Evolutionary conservation across 129 eudicot species (phyloP).

Genomic region (Oenanthe sinensis): DNA sequence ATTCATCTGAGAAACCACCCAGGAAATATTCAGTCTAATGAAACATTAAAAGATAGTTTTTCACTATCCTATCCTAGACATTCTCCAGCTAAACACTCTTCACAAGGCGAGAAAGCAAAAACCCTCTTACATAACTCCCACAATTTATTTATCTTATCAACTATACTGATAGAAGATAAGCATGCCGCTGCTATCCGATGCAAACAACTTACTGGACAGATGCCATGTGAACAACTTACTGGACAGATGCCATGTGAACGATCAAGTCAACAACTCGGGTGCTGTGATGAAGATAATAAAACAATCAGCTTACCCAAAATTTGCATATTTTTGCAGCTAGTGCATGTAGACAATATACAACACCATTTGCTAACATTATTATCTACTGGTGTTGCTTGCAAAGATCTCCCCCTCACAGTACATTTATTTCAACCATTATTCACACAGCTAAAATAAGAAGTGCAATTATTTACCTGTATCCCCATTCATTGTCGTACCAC

Average conservation of each 20-base stretch:
- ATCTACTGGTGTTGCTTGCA: neutral
- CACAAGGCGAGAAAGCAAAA: too few relatives aligned
- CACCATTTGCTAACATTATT: neutral
- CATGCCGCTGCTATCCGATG: conserved; percentile 32
- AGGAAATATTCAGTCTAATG: neutral
- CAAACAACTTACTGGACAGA: conserved; percentile 36
- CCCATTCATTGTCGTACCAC: conserved; percentile 95
- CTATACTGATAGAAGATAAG: neutral
- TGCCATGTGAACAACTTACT: conserved; percentile 37
- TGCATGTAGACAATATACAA: neutral
- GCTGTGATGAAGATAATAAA: conserved; percentile 15
- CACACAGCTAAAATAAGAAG: neutral
- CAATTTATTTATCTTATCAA: neutral
- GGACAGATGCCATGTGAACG: conserved; percentile 48
- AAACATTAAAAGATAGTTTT: neutral
- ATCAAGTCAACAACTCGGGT: conserved; percentile 69
- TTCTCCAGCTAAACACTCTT: neutral
- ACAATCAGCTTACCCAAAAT: neutral
- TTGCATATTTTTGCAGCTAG: too few relatives aligned
- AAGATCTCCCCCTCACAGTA: neutral
- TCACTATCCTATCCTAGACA: neutral
- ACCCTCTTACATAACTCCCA: neutral
- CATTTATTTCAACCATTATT: neutral
- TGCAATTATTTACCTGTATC: conserved; percentile 45
- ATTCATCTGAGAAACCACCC: neutral